Evolutionary conservation across 2,329 filamentous ascomycete species (phyloP).

Genomic region (Beauveria scarabaeidicola): DNA sequence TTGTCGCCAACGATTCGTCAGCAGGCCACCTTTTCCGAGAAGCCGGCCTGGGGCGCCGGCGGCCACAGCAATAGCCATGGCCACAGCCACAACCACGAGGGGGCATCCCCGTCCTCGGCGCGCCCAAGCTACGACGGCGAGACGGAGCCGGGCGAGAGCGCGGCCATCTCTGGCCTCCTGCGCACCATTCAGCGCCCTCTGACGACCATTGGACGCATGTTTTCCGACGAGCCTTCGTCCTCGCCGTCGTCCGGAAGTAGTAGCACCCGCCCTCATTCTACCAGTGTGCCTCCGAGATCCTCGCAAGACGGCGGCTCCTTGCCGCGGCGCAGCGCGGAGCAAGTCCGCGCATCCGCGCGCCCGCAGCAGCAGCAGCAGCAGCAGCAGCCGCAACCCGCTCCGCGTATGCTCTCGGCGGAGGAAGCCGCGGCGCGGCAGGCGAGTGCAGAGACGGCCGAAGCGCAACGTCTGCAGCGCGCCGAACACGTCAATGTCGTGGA

Average conservation of each 20-base stretch:
- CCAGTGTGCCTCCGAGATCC: background rate
- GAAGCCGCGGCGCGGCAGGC: conserved; percentile 86
- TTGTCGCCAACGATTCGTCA: conserved; percentile 36
- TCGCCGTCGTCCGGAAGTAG: conserved; percentile 21
- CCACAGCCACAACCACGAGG: background rate
- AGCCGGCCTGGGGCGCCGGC: conserved; percentile 30
- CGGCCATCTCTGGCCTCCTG: conserved; percentile 75
- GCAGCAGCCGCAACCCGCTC: background rate
- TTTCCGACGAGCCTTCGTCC: conserved; percentile 54
- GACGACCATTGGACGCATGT: conserved; percentile 88
- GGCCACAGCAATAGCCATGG: conserved; percentile 19
- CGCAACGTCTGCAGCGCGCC: conserved; percentile 67
- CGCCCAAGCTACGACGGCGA: conserved; percentile 18
- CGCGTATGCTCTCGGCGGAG: conserved; percentile 58
- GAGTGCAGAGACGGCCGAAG: conserved; percentile 81
- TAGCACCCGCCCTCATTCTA: conserved; percentile 21
- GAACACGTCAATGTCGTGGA: conserved; percentile 91
- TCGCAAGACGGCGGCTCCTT: conserved; percentile 5
- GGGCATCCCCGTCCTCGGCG: conserved; percentile 14
- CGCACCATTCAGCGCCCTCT: conserved; percentile 87
- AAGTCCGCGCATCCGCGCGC: conserved; percentile 21
- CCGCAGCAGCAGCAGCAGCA: conserved; percentile 2
- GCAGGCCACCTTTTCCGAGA: conserved; percentile 37
- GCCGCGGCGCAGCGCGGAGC: conserved; percentile 23
- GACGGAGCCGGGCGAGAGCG: conserved; percentile 55